Evolutionary conservation across 2,329 filamentous ascomycete genomes (phyloP).

Genomic region (Apiospora arundinis): DNA sequence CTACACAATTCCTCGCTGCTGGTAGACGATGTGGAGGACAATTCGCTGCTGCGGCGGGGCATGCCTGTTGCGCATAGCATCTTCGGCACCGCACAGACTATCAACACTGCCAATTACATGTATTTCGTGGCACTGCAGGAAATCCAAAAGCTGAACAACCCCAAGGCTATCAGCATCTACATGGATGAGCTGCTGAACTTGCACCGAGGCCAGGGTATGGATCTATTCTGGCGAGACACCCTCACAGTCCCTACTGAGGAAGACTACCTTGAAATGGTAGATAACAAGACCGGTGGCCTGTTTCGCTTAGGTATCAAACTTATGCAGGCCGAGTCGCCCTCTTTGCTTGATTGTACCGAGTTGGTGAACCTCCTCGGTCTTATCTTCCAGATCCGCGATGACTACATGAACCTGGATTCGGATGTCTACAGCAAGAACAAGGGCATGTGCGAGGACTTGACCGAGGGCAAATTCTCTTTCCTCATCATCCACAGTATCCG

Average conservation of each 20-base stretch:
- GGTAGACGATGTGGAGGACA: constrained; percentile 89
- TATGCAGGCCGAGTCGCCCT: constrained; percentile 77
- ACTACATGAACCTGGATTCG: constrained; percentile 86
- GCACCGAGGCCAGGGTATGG: constrained; percentile 88
- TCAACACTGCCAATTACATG: constrained; percentile 89
- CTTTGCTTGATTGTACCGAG: constrained; percentile 73
- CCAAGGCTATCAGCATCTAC: constrained; percentile 72
- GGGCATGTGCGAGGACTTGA: constrained; percentile 92
- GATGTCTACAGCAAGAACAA: constrained; percentile 86
- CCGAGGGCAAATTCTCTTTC: constrained; percentile 96
- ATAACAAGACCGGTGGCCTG: constrained; percentile 87
- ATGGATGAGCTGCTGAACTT: constrained; percentile 85
- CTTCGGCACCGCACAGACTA: constrained; percentile 85
- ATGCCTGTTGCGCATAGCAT: constrained; percentile 84
- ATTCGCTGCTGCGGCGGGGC: constrained; percentile 76
- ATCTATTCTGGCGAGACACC: constrained; percentile 87
- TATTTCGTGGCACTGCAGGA: constrained; percentile 84
- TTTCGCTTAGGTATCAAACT: constrained; percentile 86
- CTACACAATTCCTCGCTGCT: constrained; percentile 84
- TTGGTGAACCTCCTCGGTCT: constrained; percentile 86
- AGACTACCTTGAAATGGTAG: constrained; percentile 94
- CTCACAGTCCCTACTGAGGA: constrained; percentile 84
- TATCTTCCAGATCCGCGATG: constrained; percentile 90
- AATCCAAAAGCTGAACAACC: constrained; percentile 73
- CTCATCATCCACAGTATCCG: constrained; percentile 94